phyloP scores from a whole-genome alignment of 2,329 filamentous ascomycete species.

The Epichloe sibirici region DNA sequence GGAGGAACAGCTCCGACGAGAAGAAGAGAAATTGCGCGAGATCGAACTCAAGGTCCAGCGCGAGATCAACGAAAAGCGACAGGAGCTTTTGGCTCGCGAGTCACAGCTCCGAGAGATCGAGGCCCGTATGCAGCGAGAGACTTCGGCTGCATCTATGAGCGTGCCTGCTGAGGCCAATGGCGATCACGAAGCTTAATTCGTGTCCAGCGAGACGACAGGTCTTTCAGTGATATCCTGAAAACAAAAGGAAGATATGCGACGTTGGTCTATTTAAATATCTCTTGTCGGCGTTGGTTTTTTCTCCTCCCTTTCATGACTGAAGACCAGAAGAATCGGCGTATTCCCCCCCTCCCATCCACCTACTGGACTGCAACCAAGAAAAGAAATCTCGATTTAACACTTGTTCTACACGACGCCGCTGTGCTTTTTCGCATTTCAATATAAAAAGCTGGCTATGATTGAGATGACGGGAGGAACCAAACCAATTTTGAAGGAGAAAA shows the following conservation, averaged over 20 bases:
- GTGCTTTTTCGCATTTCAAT: slow-evolving; percentile 18
- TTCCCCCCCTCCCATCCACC: slow-evolving; percentile 20
- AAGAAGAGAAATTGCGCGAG: slow-evolving; percentile 99
- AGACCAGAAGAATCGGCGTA: slow-evolving; percentile 30
- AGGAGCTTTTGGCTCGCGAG: slow-evolving; percentile 93
- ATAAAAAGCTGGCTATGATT: slow-evolving; percentile 16
- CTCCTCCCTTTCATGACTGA: slow-evolving; percentile 22
- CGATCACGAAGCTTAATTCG: slow-evolving; percentile 37
- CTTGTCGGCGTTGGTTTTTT: slow-evolving; percentile 37
- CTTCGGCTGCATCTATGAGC: slow-evolving; percentile 29
- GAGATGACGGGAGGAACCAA: slow-evolving; percentile 20
- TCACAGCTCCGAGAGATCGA: slow-evolving; percentile 98
- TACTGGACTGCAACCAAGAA: slow-evolving; percentile 22
- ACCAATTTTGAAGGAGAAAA: slow-evolving; percentile 1
- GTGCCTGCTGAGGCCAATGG: slow-evolving; percentile 40
- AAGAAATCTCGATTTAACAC: slow-evolving; percentile 14
- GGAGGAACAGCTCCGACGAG: slow-evolving; percentile 97
- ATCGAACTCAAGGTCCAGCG: slow-evolving; percentile 99
- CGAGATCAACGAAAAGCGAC: slow-evolving; percentile 99
- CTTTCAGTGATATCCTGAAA: slow-evolving; percentile 21
- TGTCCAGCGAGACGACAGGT: slow-evolving; percentile 16
- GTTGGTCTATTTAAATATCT: slow-evolving; percentile 30
- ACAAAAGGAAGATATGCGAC: slow-evolving; percentile 21
- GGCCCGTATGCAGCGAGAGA: slow-evolving; percentile 88
- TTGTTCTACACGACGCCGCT: slow-evolving; percentile 20